Conservation (phyloP, 352 stramenopile genomes). For the Pythium apleroticum region DNA sequence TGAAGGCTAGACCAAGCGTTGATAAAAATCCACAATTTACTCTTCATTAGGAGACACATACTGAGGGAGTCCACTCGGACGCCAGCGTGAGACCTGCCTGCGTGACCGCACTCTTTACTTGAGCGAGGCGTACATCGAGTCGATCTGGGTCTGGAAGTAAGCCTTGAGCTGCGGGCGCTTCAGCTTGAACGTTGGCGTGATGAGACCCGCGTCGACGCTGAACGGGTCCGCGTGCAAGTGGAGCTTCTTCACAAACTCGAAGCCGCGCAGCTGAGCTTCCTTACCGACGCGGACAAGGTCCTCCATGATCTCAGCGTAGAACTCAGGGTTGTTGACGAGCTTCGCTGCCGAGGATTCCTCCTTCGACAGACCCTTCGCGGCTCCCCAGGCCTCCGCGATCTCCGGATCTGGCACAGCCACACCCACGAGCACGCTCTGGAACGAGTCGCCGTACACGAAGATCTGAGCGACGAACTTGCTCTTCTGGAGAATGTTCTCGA, state of each 20-base stretch:
- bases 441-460: constrained; percentile 96
- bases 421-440: constrained; percentile 93
- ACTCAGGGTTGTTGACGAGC: constrained; percentile 33
- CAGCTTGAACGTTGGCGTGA: constrained; percentile 96
- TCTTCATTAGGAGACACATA: background rate
- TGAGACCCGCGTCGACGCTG: constrained; percentile 86
- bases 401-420: constrained; percentile 89
- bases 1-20: background rate
- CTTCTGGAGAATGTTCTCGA: constrained; percentile 95
- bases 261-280: constrained; percentile 79
- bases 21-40: background rate
- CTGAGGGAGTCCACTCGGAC: background rate
- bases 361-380: constrained; percentile 48
- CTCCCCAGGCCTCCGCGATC: constrained; percentile 51
- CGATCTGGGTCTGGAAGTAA: constrained; percentile 49
- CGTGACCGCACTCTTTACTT: background rate
- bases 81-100: background rate
- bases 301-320: constrained; percentile 33
- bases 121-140: constrained; percentile 48
- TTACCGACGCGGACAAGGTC: constrained; percentile 46
- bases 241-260: constrained; percentile 91
- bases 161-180: constrained; percentile 82
- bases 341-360: constrained; percentile 30
- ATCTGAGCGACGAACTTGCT: constrained; percentile 92
- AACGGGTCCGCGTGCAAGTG: constrained; percentile 89